These are phyloP conservation scores for Poa pratensis DNA, from an alignment of 176 grass and related monocot species.

Conservation along the genomic window DNA sequence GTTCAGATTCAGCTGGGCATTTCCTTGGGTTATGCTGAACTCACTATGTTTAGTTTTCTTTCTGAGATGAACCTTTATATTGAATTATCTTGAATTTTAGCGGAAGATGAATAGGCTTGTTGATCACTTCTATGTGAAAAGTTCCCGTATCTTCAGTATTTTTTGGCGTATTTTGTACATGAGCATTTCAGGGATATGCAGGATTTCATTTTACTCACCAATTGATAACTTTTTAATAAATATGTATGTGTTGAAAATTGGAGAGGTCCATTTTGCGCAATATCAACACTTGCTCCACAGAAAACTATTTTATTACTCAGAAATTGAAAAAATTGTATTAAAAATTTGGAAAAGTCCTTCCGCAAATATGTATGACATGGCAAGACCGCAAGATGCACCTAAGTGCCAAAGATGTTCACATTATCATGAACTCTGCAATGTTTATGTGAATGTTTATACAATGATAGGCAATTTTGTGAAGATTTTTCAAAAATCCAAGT, in stretches of 20 bases:
- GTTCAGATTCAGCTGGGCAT: constrained; percentile 34
- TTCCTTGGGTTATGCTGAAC: constrained; percentile 4
- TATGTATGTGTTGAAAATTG: no score
- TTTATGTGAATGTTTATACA: no score
- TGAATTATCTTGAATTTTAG: constrained; percentile 1
- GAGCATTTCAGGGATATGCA: background rate
- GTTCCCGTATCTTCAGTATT: background rate
- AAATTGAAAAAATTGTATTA: no score
- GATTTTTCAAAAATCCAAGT: no score
- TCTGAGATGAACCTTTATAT: background rate
- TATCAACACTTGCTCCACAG: no score
- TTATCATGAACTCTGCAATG: no score
- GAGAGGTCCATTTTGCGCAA: no score
- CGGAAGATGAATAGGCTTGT: background rate
- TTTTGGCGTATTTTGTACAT: background rate
- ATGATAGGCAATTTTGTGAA: no score
- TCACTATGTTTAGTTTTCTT: background rate
- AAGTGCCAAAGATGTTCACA: no score
- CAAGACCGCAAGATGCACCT: no score
- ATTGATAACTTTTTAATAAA: background rate
- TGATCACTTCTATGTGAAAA: background rate
- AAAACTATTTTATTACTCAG: constrained; percentile 25
- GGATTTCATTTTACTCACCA: background rate
- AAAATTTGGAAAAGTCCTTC: no score
- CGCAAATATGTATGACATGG: no score